Percentiles rank a stretch among this genome's conserved stretches.
Evolutionary conservation across 805 yeast species (phyloP).

Genomic region (Kurtzmaniella cleridarum): DNA sequence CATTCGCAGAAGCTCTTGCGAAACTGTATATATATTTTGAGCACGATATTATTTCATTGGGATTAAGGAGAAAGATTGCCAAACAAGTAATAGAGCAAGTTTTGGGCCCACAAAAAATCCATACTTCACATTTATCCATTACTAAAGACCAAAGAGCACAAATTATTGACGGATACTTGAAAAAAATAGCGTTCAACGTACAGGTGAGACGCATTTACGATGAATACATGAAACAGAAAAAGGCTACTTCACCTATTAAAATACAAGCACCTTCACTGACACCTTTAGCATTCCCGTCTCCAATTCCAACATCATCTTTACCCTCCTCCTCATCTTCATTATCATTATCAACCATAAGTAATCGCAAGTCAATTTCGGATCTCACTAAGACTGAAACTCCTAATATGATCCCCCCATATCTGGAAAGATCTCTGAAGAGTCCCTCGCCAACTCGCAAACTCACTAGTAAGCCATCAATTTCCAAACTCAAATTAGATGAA

Average conservation of each 20-base stretch:
- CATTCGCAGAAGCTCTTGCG: constrained; percentile 26
- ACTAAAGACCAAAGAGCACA: constrained; percentile 30
- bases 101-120: not conserved
- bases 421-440: constrained; percentile 5
- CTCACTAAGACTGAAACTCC: constrained; percentile 3
- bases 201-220: constrained; percentile 63
- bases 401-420: constrained; percentile 1
- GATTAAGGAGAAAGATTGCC: constrained; percentile 35
- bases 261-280: no score
- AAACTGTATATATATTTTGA: constrained; percentile 52
- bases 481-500: constrained; percentile 17
- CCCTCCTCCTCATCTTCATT: not conserved
- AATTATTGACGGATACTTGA: constrained; percentile 46
- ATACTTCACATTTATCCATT: constrained; percentile 5
- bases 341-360: not conserved
- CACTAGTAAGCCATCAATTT: constrained; percentile 18
- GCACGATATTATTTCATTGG: constrained; percentile 39
- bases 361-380: not conserved
- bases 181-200: constrained; percentile 50
- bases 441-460: constrained; percentile 7
- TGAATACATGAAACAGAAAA: constrained; percentile 15
- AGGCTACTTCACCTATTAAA: not conserved
- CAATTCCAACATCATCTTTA: constrained; percentile 1
- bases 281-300: not conserved
- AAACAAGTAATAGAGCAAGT: constrained; percentile 18